Conservation (phyloP, 306 rosid species). For the Casuarina cunninghamiana region DNA sequence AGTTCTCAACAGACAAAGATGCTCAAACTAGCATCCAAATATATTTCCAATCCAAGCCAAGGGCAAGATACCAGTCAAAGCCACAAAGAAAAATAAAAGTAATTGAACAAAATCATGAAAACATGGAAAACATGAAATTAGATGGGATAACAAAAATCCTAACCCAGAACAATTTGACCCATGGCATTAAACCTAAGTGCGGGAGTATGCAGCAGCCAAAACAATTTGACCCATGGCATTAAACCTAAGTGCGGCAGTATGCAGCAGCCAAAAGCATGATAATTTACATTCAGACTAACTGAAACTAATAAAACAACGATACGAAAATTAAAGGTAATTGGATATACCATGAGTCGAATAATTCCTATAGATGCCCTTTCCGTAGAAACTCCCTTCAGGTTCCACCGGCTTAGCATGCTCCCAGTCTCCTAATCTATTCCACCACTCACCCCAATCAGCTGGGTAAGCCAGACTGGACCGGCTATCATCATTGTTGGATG, state of each 20-base stretch:
- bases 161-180: background rate
- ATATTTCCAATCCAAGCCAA: background rate
- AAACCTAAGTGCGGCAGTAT: background rate
- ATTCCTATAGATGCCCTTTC: conserved; percentile 41
- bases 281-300: background rate
- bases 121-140: background rate
- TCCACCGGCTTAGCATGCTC: conserved; percentile 38
- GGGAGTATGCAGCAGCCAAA: background rate
- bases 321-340: background rate
- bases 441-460: conserved; percentile 35
- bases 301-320: background rate
- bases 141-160: background rate
- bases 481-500: conserved; percentile 36
- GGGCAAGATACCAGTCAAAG: background rate
- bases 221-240: conserved; percentile 1
- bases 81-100: background rate
- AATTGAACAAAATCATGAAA: background rate
- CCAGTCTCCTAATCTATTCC: conserved; percentile 50
- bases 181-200: background rate
- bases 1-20: background rate
- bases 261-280: conserved; percentile 12
- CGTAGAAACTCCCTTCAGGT: conserved; percentile 37
- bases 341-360: conserved; percentile 48
- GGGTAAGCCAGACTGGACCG: conserved; percentile 33
- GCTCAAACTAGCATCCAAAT: background rate